Evolutionary conservation across 2,329 filamentous ascomycete species (phyloP).

Genomic region (Passalora sequoiae): DNA sequence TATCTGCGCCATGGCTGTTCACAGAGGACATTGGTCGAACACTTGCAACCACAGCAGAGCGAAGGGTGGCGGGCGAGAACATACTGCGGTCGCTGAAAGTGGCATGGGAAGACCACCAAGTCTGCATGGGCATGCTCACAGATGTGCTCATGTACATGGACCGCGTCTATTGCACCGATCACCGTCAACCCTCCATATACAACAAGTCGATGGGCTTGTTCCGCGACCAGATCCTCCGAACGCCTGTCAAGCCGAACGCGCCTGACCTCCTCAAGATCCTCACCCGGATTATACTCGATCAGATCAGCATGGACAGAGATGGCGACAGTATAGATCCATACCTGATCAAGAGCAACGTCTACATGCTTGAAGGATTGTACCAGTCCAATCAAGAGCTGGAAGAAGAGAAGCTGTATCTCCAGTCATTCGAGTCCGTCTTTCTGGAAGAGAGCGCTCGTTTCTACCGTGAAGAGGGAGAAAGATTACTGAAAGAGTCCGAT

Average conservation of each 20-base stretch:
- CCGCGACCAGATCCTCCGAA: constrained; percentile 74
- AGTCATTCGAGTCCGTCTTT: constrained; percentile 74
- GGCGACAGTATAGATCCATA: constrained; percentile 83
- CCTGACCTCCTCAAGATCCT: constrained; percentile 66
- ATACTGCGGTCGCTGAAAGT: constrained; percentile 72
- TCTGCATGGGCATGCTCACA: constrained; percentile 92
- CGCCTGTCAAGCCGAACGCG: constrained; percentile 45
- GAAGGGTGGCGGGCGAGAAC: constrained; percentile 71
- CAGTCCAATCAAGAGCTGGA: constrained; percentile 74
- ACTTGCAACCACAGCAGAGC: constrained; percentile 65
- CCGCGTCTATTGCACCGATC: constrained; percentile 71
- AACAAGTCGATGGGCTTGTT: constrained; percentile 80
- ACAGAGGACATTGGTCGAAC: constrained; percentile 33
- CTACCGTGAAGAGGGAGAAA: constrained; percentile 70
- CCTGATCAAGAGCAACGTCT: constrained; percentile 73
- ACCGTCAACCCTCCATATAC: constrained; percentile 72
- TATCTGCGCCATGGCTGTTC: constrained; percentile 63
- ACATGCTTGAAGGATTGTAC: constrained; percentile 87
- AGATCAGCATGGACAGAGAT: constrained; percentile 86
- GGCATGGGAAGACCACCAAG: constrained; percentile 83
- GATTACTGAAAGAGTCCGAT: constrained; percentile 70
- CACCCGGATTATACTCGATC: constrained; percentile 77
- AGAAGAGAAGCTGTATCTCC: constrained; percentile 74
- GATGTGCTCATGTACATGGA: constrained; percentile 96
- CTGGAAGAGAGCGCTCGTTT: constrained; percentile 65